Evolutionary conservation across 2,329 filamentous ascomycete species (phyloP).

Genomic region (Cercospora sp.): DNA sequence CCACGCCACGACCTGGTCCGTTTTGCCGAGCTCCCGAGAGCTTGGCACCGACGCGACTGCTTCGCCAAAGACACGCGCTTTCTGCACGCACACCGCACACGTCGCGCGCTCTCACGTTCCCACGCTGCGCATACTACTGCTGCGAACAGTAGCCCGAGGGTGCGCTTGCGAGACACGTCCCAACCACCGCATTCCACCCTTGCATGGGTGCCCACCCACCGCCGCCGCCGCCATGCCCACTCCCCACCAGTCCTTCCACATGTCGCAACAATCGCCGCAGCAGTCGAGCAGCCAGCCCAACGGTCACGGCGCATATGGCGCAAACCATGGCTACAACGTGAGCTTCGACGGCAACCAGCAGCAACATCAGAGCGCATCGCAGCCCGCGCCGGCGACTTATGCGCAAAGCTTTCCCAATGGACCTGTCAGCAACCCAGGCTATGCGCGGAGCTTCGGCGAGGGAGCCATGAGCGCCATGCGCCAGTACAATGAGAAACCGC

Average conservation of each 20-base stretch:
- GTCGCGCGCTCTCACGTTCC: slow-evolving; percentile 7
- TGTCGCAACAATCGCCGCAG: slow-evolving; percentile 25
- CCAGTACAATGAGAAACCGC: slow-evolving; percentile 42
- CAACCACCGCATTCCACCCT: slow-evolving; percentile 4
- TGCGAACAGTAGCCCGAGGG: not conserved
- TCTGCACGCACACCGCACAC: slow-evolving; percentile 3
- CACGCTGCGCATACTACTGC: not conserved
- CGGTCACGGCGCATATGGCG: slow-evolving; percentile 21
- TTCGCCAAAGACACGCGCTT: slow-evolving; percentile 4
- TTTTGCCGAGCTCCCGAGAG: not conserved
- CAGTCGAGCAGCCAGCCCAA: slow-evolving; percentile 27
- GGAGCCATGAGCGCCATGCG: slow-evolving; percentile 28
- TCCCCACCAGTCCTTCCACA: slow-evolving; percentile 31
- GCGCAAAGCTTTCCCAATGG: slow-evolving; percentile 39
- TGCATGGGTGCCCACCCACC: slow-evolving; percentile 16
- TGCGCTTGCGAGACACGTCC: not conserved
- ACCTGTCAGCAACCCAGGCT: slow-evolving; percentile 43
- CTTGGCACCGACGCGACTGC: not conserved
- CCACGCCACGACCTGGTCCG: not conserved
- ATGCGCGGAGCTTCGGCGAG: slow-evolving; percentile 38
- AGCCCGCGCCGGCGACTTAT: slow-evolving; percentile 28
- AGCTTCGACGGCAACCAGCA: slow-evolving; percentile 34
- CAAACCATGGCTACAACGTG: slow-evolving; percentile 33
- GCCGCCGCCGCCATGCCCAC: slow-evolving; percentile 33
- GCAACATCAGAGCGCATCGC: slow-evolving; percentile 26